Base-by-base conservation (phyloP, 208 protist genomes). In the Crithidia expoeki region DNA sequence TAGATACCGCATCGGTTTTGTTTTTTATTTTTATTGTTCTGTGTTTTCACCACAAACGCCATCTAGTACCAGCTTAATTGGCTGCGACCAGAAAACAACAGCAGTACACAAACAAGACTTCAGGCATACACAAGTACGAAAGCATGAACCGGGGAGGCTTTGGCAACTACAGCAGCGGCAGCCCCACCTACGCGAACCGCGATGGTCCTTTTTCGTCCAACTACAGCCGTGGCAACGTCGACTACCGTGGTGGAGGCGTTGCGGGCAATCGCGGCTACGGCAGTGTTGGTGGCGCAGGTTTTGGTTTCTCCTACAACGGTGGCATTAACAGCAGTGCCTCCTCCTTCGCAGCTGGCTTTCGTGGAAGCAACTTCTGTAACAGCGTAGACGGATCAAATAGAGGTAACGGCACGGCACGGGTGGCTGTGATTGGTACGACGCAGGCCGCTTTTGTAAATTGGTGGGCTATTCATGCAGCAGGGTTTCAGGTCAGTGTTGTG, bases 81-180 rank as follows among this genome's bases (percentile, higher is more conserved):
- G n/a, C n/a, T n/a, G n/a, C n/a, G n/a, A n/a, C n/a, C n/a, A n/a
- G n/a, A n/a, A n/a, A 47, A 47, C 42, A 47, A 47, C 14, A 47
- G n/a, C 4, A 47, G n/a, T n/a, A n/a, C n/a, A 47, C 4, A 47
- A 47, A 47, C 5, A 47, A 4, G 12, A 9, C 16, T 19, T 17
- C 33, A 62, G 30, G 44, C 16, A 65, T 40, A 12, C 16, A 57
- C 36, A 57, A 5, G 10, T 6, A 38, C 4, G 6, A 47, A 0
- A 47, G 1, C 4, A 77, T 77, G 72, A 72, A 21, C 33, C 68
- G 72, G 72, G 57, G 38, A 17, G 72, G 64, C 28, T 72, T 77
- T 23, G 38, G 64, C 27, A 52, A 42, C 4, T 47, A 61, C 52
- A 56, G 52, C 42, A 27, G 33, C 40, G 42, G 38, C 19, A 9